Evolutionary conservation across 2,329 filamentous ascomycete genomes (phyloP).

Genomic region (Talaromyces sp.): DNA sequence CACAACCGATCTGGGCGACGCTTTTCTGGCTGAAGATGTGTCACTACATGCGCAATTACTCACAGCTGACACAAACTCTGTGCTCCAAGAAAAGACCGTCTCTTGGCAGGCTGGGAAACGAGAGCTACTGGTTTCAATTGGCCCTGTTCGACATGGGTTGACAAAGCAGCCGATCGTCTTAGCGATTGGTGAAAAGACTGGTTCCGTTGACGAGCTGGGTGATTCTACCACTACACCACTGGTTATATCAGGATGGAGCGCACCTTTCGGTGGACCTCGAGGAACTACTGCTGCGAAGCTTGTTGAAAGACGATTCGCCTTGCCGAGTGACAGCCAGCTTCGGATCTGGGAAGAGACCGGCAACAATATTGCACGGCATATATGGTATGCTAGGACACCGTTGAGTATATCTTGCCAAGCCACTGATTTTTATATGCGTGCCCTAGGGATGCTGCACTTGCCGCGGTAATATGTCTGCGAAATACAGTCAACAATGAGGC

Average conservation of each 20-base stretch:
- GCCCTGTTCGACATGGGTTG: constrained; percentile 21
- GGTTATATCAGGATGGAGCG: constrained; percentile 55
- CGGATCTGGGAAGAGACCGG: constrained; percentile 64
- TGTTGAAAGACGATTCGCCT: constrained; percentile 51
- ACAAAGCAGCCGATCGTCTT: constrained; percentile 21
- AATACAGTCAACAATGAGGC: constrained; percentile 29
- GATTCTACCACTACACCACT: constrained; percentile 29
- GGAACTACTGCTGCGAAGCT: constrained; percentile 44
- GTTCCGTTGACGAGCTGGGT: constrained; percentile 17
- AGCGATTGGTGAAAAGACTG: constrained; percentile 15
- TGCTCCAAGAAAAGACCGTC: constrained; percentile 18
- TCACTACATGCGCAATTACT: constrained; percentile 23
- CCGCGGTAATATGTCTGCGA: constrained; percentile 50
- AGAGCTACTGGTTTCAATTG: constrained; percentile 26
- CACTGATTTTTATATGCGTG: constrained; percentile 12
- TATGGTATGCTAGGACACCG: constrained; percentile 49
- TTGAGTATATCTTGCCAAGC: background rate
- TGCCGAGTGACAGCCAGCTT: constrained; percentile 36
- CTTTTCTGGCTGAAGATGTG: constrained; percentile 48
- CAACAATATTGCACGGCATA: constrained; percentile 66
- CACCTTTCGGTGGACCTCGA: constrained; percentile 34
- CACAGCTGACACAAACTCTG: constrained; percentile 13
- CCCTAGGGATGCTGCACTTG: constrained; percentile 53
- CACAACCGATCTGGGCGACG: constrained; percentile 64
- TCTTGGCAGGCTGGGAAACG: constrained; percentile 31